phyloP scores from a whole-genome alignment of 2,329 filamentous ascomycete genomes.

The Apiospora malaysiana region DNA sequence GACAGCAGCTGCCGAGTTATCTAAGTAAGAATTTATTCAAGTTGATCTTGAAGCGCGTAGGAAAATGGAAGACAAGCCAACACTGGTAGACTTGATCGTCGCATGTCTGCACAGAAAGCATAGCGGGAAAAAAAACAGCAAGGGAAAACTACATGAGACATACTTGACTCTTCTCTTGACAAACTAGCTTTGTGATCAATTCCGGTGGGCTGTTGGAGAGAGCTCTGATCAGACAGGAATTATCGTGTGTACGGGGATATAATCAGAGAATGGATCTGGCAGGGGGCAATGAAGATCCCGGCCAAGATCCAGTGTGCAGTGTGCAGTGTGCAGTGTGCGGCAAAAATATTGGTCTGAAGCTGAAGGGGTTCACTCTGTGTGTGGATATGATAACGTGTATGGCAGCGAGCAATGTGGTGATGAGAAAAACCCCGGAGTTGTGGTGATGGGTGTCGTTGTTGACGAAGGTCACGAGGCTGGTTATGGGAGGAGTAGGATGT shows the following conservation, averaged over 20 bases:
- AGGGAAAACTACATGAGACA: conserved; percentile 7
- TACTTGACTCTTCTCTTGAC: conserved; percentile 4
- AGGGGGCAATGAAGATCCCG: background rate
- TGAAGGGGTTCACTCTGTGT: background rate
- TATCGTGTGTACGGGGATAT: background rate
- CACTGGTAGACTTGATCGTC: background rate
- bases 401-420: background rate
- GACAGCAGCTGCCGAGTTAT: background rate
- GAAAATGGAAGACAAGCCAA: background rate
- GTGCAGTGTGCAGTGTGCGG: background rate
- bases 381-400: background rate
- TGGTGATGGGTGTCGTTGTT: background rate
- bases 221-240: background rate
- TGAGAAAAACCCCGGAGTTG: background rate
- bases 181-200: background rate
- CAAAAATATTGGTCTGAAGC: background rate
- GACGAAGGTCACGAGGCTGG: background rate
- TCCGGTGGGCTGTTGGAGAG: background rate
- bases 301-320: background rate
- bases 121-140: too few species aligned
- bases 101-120: background rate
- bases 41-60: background rate
- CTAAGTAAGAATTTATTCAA: background rate
- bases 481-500: background rate
- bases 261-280: background rate